Evolutionary conservation across 2,329 filamentous ascomycete species (phyloP).

Genomic region (Fusarium siculi): DNA sequence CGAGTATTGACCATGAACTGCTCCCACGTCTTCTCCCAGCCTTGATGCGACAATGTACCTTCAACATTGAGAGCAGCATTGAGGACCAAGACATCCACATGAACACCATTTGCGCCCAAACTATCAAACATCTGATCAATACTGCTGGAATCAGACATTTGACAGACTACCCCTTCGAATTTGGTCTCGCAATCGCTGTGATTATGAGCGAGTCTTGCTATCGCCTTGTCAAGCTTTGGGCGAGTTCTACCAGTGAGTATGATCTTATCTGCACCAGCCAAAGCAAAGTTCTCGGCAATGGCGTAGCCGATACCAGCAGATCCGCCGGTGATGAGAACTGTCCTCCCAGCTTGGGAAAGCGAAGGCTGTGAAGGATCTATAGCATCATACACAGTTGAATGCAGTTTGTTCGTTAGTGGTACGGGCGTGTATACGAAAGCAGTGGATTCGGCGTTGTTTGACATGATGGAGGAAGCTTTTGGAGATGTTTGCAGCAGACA

Average conservation of each 20-base stretch:
- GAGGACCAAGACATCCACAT: neutral
- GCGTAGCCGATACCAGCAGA: neutral
- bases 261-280: neutral
- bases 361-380: neutral
- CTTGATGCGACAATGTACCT: neutral
- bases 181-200: neutral
- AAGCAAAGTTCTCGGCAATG: neutral
- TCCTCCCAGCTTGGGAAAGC: neutral
- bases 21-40: constrained; percentile 1
- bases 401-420: neutral
- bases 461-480: neutral
- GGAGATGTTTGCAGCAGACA: too few species aligned
- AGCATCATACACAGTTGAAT: neutral
- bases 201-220: neutral
- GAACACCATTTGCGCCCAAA: neutral
- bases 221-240: neutral
- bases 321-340: neutral
- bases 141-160: neutral
- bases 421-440: neutral
- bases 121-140: neutral
- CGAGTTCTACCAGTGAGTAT: neutral
- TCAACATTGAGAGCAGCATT: neutral
- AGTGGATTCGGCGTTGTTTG: neutral
- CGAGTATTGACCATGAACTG: neutral
- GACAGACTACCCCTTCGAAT: neutral